Base-by-base conservation (phyloP, 495 filamentous ascomycete genomes). In the Annulohypoxylon maeteangense region DNA sequence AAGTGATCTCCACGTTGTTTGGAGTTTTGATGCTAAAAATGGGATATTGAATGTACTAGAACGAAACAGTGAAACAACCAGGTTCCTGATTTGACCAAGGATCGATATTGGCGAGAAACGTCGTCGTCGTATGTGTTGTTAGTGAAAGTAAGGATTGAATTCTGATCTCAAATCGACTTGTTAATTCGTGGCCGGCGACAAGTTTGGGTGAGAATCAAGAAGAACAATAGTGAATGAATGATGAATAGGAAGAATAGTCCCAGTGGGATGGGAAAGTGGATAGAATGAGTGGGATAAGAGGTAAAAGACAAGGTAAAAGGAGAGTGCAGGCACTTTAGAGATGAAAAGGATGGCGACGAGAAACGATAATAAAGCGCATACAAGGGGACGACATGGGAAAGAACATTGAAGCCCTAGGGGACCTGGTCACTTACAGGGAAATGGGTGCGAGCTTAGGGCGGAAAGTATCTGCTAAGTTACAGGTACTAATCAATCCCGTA, bases 1-100 rank as follows among this genome's bases (percentile, higher is more conserved):
- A 32, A 58, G 58, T 66, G 56, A 62, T 31, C 23, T 62, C 42
- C 31, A 65, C 36, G 60, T 48, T 48, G 45, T 48, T 48, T 71
- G 62, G 45, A 61, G 47, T 54, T 54, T 56, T 57, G n/a, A n/a
- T n/a, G 62, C 36, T 67, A 48, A 59, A 66, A 62, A 20, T 34
- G 34, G 36, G 22, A 27, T 48, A 48, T 64, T 55, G 61, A 62
- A 68, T 62, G 48, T 68, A 61, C 55, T 73, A 63, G 65, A 73
- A 73, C 32, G 70, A 69, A 73, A 73, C 70, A 47, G 61, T 73
- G 65, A 73, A 73, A 73, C 70, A 63, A 69, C 70, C 70, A 69
- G 70, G 70, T 73, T 73, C 65, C 70, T 59, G 62, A 65, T 66
- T 59, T 68, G 56, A 57, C 54, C 62, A 73, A 73, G 70, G 70